Conservation (phyloP, 192 early-diverging fungal species). For the Radiomyces spectabilis region DNA sequence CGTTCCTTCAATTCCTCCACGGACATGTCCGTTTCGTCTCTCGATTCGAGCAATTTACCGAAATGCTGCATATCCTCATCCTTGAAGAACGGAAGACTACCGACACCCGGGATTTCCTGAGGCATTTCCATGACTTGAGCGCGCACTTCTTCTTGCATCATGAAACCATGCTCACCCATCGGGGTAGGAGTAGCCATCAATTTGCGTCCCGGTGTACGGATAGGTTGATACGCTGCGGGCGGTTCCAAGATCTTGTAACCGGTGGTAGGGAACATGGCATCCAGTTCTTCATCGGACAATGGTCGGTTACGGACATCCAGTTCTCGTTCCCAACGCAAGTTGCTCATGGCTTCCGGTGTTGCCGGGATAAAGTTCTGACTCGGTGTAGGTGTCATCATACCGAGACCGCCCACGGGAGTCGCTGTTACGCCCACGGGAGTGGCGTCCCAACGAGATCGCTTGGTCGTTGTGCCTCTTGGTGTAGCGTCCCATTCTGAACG, state of each 20-base stretch:
- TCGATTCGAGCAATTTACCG: constrained; percentile 80
- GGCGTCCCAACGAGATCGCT: constrained; percentile 94
- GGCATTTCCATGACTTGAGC: constrained; percentile 62
- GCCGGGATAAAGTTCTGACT: constrained; percentile 57
- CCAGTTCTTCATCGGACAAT: constrained; percentile 91
- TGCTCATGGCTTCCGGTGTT: constrained; percentile 75
- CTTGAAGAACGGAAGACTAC: constrained; percentile 86
- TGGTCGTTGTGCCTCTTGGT: constrained; percentile 52
- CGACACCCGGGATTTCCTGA: constrained; percentile 83
- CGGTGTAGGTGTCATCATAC: constrained; percentile 72
- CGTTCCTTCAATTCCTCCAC: constrained; percentile 89
- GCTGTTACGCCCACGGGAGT: constrained; percentile 72
- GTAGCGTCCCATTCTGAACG: constrained; percentile 75
- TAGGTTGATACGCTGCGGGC: constrained; percentile 82
- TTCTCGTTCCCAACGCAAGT: constrained; percentile 68
- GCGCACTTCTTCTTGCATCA: constrained; percentile 76
- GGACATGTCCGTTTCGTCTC: constrained; percentile 75
- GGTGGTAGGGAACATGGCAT: constrained; percentile 82
- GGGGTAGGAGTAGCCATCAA: constrained; percentile 91
- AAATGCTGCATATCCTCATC: constrained; percentile 98
- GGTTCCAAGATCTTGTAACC: constrained; percentile 93
- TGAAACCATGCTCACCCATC: constrained; percentile 69
- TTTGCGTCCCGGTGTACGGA: constrained; percentile 94
- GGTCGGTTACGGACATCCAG: constrained; percentile 82
- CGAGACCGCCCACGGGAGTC: constrained; percentile 74